phyloP scores from a whole-genome alignment of 805 yeast species.

The Yarrowia hollandica region DNA sequence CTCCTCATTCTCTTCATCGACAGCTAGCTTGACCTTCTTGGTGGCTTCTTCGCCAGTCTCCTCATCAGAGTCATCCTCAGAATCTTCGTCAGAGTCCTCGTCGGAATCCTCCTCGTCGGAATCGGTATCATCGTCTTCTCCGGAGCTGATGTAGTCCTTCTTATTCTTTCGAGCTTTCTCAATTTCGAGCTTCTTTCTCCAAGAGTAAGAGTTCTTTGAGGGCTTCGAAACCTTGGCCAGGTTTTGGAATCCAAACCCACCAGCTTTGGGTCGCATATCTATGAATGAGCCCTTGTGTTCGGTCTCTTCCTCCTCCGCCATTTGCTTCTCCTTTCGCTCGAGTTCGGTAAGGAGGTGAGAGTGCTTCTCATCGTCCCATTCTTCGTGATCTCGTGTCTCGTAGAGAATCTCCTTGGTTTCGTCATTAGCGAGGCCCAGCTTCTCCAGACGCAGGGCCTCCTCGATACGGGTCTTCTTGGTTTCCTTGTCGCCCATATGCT shows the following conservation, averaged over 20 bases:
- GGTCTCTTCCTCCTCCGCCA: conserved; percentile 30
- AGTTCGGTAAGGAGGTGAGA: conserved; percentile 22
- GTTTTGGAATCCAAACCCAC: conserved; percentile 54
- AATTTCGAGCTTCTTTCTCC: conserved; percentile 62
- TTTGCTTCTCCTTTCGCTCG: conserved; percentile 26
- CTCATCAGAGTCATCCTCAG: conserved; percentile 35
- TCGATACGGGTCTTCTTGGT: conserved; percentile 67
- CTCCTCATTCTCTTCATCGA: conserved; percentile 17
- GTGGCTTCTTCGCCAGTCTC: not conserved
- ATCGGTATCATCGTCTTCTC: conserved; percentile 29
- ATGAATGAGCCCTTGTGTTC: conserved; percentile 51
- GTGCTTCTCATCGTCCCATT: conserved; percentile 52
- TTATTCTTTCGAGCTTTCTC: conserved; percentile 42
- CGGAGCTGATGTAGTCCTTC: conserved; percentile 32
- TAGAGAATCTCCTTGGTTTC: conserved; percentile 61
- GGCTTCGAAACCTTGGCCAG: conserved; percentile 34
- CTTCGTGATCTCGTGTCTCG: conserved; percentile 64
- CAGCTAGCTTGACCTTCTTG: conserved; percentile 14
- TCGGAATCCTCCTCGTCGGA: conserved; percentile 30
- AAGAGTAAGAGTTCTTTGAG: conserved; percentile 61
- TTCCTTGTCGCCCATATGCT: conserved; percentile 67
- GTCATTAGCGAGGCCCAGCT: conserved; percentile 68
- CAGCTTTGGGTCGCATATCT: conserved; percentile 65
- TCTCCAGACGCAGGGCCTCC: conserved; percentile 74
- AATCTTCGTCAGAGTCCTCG: conserved; percentile 33